A percentile compares a stretch with the other conserved stretches of the same genome.
These are phyloP conservation scores for Firmiana major DNA, from an alignment of 345 rosid species.

Conservation along the genomic window DNA sequence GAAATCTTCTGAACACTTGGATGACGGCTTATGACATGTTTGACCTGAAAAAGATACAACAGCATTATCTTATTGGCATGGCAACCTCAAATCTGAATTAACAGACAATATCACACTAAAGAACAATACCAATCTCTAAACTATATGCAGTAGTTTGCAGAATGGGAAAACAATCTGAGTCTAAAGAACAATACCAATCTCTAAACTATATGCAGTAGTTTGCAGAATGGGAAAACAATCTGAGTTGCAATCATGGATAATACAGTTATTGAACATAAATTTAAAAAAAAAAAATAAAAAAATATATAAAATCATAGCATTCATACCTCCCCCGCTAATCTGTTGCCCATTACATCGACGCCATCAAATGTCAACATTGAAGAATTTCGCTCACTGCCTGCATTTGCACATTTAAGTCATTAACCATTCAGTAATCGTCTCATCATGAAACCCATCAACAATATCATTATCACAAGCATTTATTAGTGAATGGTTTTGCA, in stretches of 20 bases:
- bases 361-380: constrained; percentile 66
- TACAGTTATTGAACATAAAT: neutral
- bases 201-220: neutral
- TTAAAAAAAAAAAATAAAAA: constrained; percentile 13
- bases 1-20: constrained; percentile 66
- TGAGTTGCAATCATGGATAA: neutral
- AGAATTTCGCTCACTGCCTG: constrained; percentile 73
- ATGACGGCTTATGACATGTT: constrained; percentile 47
- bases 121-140: neutral
- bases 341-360: constrained; percentile 83
- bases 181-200: too few species aligned
- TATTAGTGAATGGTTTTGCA: neutral
- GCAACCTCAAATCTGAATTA: constrained; percentile 4
- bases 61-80: neutral
- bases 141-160: neutral
- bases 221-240: neutral
- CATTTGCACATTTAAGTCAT: constrained; percentile 21
- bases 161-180: neutral
- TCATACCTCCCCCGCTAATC: constrained; percentile 89
- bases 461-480: neutral
- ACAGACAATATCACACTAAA: neutral
- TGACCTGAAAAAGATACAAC: constrained; percentile 58
- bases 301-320: too few species aligned
- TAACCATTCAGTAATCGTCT: constrained; percentile 9
- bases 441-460: neutral